Conservation (phyloP, 371 early-diverging fungal species). For the Globomyces sp. region DNA sequence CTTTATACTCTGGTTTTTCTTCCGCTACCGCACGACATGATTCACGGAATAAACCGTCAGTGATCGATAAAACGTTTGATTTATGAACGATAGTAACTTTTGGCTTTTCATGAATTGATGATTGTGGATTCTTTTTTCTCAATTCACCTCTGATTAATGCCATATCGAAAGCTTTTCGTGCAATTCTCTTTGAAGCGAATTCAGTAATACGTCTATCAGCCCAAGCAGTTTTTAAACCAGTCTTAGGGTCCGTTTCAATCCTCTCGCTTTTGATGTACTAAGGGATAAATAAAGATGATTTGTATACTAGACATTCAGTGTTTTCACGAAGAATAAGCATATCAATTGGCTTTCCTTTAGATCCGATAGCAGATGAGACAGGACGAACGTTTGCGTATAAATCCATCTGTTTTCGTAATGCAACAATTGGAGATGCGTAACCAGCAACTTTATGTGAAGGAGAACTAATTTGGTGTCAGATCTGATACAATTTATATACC, state of each 20-base stretch:
- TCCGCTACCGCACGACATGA: slow-evolving; percentile 65
- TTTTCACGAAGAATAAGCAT: slow-evolving; percentile 96
- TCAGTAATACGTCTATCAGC: slow-evolving; percentile 90
- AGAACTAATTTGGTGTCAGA: slow-evolving; percentile 56
- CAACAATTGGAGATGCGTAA: slow-evolving; percentile 94
- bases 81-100: slow-evolving; percentile 95
- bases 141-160: slow-evolving; percentile 70
- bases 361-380: slow-evolving; percentile 54
- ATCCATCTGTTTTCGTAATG: slow-evolving; percentile 86
- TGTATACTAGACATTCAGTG: slow-evolving; percentile 87
- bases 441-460: slow-evolving; percentile 96
- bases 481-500: slow-evolving; percentile 48
- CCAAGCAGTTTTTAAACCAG: slow-evolving; percentile 65
- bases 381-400: slow-evolving; percentile 94
- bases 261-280: slow-evolving; percentile 86
- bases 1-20: slow-evolving; percentile 47
- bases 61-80: slow-evolving; percentile 87
- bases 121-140: slow-evolving; percentile 52
- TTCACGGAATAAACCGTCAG: slow-evolving; percentile 94
- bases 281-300: neutral
- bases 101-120: slow-evolving; percentile 49
- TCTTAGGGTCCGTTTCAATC: slow-evolving; percentile 61
- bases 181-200: slow-evolving; percentile 80
- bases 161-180: slow-evolving; percentile 83
- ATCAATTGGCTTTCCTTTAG: slow-evolving; percentile 64